Base-by-base conservation (phyloP, 2,329 filamentous ascomycete species). In the Cryphonectria japonica region DNA sequence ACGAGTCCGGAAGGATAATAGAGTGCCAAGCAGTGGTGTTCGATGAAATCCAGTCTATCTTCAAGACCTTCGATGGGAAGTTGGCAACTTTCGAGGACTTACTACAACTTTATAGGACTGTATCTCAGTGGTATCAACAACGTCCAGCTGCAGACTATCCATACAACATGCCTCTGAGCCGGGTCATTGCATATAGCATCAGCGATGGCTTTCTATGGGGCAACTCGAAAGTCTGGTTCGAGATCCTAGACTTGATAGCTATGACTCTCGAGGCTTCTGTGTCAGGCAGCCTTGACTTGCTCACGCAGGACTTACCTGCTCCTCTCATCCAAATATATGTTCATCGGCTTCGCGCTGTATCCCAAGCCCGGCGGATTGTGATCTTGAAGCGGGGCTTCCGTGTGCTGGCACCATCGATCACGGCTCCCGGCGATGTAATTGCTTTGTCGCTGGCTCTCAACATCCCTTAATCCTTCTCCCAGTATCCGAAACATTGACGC, bases 281-380 rank as follows among this genome's bases (percentile, higher is more conserved):
- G 22, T n/a, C 46, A n/a, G 22, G 22, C 22, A 50, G 16, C 16
- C 46, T 22, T 50, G 22, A 50, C 19, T 11, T 11, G 16, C 43
- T 50, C 43, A 22, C 6, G 16, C 5, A 19, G 43, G 43, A 50
- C 43, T 50, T 50, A 6, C 16, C 0, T 2, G 43, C 43, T 11
- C 22, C 46, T 11, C 22, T 50, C 1, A 11, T 22, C 16, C 5
- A 7, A 6, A 22, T 6, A 8, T 50, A 22, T 1, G 43, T 50
- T 6, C 1, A 50, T 7, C 0, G 2, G 7, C 43, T 50, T 50
- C 43, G 19, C 16, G 2, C 0, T 0, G 2, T 8, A 19, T 50
- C 9, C 22, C 46, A 50, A 3, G 1, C 7, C 46, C 2, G 22
- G 46, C 46, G 46, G 22, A n/a, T 50, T 50, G 46, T 50, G 46